Base-by-base conservation (phyloP, 495 filamentous ascomycete genomes). In the Apodospora peruviana region DNA sequence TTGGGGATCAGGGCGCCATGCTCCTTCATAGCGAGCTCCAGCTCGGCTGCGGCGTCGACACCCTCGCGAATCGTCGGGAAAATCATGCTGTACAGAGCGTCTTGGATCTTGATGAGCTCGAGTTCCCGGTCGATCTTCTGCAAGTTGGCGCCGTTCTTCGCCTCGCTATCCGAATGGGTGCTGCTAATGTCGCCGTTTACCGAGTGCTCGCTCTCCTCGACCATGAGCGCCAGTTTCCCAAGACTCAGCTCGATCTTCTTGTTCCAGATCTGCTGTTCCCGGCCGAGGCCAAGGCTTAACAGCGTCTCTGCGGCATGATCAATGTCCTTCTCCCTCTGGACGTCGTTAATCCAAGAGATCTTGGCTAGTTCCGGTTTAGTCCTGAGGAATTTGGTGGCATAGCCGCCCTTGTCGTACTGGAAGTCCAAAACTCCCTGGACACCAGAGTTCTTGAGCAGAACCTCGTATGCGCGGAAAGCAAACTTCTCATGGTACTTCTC, bases 311-410 rank as follows among this genome's bases (percentile, higher is more conserved):
- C 82, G 12, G 91, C 91, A 48, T 73, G 73, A 25, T 77, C 70
- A 53, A 86, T 91, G 44, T 93, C 79, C 45, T 82, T 73, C 60
- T 89, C 84, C 18, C 79, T 73, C 43, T 78, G 67, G 17, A 96
- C 80, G 57, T 96, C 90, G 65, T 97, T 91, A 66, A 98, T 91
- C 93, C 93, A 98, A 34, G 84, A 76, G n/a, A 96, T 65, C 56
- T 86, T 87, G 34, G 82, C 80, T 39, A 87, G 83, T 52, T 80
- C 67, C 9, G 80, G 78, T 53, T 83, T 75, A 22, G 74, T 79
- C 24, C 86, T 80, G 38, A 97, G 71, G 58, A 88, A 97, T 24
- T 70, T 72, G 10, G 90, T 95, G 19, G 90, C 71, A 52, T 80
- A 81, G 23, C 70, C 62, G 60, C 83, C 81, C 52, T 83, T 82